A percentile compares a stretch with the other conserved stretches of the same genome.
phyloP scores from a whole-genome alignment of 805 yeast species.

The Lachancea sp. region DNA sequence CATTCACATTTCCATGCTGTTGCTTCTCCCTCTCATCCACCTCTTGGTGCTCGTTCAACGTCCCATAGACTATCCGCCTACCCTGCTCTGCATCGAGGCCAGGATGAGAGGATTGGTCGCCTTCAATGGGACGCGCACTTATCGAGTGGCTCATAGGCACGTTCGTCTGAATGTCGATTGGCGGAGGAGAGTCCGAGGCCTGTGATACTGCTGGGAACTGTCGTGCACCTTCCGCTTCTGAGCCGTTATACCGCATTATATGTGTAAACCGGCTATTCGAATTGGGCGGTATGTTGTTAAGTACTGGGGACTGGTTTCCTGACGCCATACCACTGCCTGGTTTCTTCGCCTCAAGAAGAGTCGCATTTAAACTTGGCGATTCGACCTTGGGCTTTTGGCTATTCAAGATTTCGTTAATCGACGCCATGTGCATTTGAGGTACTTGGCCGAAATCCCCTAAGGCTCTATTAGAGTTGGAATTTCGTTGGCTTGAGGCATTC shows the following conservation, averaged over 20 bases:
- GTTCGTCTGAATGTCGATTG: slow-evolving; percentile 18
- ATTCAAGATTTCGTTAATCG: slow-evolving; percentile 17
- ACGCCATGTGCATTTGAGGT: slow-evolving; percentile 17
- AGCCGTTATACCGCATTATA: slow-evolving; percentile 1
- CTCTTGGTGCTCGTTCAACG: background rate
- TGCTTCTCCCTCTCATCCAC: background rate
- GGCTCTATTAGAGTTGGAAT: background rate
- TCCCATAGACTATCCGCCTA: background rate
- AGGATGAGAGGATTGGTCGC: background rate
- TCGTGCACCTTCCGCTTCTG: background rate
- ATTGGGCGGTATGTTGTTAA: background rate
- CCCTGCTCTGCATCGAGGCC: background rate
- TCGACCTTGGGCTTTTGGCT: slow-evolving; percentile 6
- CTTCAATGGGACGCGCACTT: background rate
- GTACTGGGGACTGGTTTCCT: slow-evolving; percentile 2
- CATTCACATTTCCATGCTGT: background rate
- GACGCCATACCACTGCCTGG: background rate
- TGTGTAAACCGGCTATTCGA: slow-evolving; percentile 1
- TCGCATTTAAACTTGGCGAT: slow-evolving; percentile 1
- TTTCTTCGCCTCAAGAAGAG: background rate
- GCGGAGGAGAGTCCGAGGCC: slow-evolving; percentile 43
- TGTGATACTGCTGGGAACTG: slow-evolving; percentile 14
- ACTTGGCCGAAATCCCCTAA: slow-evolving; percentile 1
- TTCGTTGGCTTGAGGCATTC: background rate
- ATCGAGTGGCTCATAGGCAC: background rate